Conservation (phyloP, 352 stramenopile species). For the Phytophthora ohioensis region DNA sequence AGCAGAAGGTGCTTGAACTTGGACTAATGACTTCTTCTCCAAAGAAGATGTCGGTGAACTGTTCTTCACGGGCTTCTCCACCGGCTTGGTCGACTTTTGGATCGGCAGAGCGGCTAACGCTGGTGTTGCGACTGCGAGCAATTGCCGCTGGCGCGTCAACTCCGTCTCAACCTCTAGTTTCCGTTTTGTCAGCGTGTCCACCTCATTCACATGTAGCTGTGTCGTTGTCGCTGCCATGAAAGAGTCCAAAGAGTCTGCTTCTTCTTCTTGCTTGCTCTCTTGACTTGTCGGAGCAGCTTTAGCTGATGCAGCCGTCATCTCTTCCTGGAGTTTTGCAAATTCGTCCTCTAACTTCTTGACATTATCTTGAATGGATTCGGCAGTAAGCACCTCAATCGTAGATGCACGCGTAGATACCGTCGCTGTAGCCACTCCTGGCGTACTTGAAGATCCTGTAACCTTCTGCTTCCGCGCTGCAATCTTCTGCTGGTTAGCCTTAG, state of each 20-base stretch:
- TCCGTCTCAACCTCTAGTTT: conserved; percentile 47
- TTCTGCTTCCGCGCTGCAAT: conserved; percentile 45
- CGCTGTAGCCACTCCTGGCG: neutral
- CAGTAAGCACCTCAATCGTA: conserved; percentile 55
- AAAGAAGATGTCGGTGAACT: neutral
- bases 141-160: conserved; percentile 55
- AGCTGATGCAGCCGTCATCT: conserved; percentile 30
- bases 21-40: conserved; percentile 3
- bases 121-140: conserved; percentile 63
- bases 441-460: conserved; percentile 3
- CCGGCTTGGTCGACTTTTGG: conserved; percentile 19
- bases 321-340: conserved; percentile 39
- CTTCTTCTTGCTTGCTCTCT: conserved; percentile 38
- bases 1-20: neutral
- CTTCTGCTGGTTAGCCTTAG: conserved; percentile 64
- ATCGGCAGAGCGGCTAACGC: conserved; percentile 48
- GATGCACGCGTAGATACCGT: neutral
- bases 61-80: conserved; percentile 5
- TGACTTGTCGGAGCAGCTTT: conserved; percentile 11
- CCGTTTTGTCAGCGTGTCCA: conserved; percentile 32
- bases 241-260: conserved; percentile 66
- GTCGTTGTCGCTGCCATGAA: conserved; percentile 71
- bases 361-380: conserved; percentile 58
- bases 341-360: conserved; percentile 52
- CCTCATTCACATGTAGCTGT: conserved; percentile 53